These are phyloP conservation scores for Lepidium aucheri DNA, from an alignment of 345 rosid genomes.

Conservation along the genomic window DNA sequence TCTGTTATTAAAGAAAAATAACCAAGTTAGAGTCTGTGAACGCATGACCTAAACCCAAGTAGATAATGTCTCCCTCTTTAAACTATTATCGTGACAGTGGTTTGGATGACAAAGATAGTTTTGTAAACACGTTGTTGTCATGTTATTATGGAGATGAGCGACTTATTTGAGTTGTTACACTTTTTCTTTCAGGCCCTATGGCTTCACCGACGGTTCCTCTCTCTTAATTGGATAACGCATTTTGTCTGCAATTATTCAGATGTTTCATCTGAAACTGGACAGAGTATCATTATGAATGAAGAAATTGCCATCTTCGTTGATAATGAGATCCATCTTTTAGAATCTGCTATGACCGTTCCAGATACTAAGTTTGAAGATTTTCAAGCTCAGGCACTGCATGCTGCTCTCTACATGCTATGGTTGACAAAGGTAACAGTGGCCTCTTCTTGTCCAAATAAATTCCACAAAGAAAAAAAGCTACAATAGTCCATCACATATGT, in stretches of 20 bases:
- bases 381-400: conserved; percentile 55
- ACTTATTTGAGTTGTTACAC: background rate
- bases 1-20: background rate
- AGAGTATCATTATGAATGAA: conserved; percentile 10
- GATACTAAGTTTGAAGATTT: conserved; percentile 58
- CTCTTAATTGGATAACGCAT: conserved; percentile 44
- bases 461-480: background rate
- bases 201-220: conserved; percentile 81
- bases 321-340: conserved; percentile 45
- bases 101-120: background rate
- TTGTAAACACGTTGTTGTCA: background rate
- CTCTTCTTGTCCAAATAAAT: background rate
- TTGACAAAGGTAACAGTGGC: conserved; percentile 47
- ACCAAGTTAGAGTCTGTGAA: background rate
- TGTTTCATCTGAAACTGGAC: background rate
- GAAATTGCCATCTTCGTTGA: conserved; percentile 37
- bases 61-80: background rate
- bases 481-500: background rate
- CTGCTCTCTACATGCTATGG: conserved; percentile 59
- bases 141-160: background rate
- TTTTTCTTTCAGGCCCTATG: conserved; percentile 54
- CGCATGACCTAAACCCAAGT: background rate
- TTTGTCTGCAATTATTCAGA: conserved; percentile 20
- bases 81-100: background rate
- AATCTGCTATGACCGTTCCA: conserved; percentile 40